Base-by-base conservation (phyloP, 2,329 filamentous ascomycete genomes). In the Pseudonectria foliicola region DNA sequence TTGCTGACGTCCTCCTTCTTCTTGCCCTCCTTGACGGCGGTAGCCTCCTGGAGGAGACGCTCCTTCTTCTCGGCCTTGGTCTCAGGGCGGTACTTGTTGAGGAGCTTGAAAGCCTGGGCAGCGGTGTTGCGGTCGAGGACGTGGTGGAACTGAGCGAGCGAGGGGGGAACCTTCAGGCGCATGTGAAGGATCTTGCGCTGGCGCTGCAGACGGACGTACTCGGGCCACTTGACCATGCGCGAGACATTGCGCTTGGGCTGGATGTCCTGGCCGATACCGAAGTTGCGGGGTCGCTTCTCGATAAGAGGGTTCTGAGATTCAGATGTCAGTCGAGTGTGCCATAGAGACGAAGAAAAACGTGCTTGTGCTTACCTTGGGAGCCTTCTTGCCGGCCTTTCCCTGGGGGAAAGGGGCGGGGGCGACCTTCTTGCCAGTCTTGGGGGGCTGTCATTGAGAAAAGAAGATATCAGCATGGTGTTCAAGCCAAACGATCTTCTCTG, bases 381-480 rank as follows among this genome's bases (percentile, higher is more conserved):
- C 76, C 85, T 96, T 98, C 85, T 95, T 95, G 60, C 73, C 73
- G 73, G 89, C 86, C 81, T 93, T 95, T 63, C 82, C 79, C 75
- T 89, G 82, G 64, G 88, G 85, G 81, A 94, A 95, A 68, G 92
- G 92, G 73, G 92, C 88, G 67, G 92, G 76, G 61, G 92, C 92
- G 72, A 86, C 82, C 80, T 95, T 96, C 85, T 95, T 96, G 77
- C 88, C 88, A 63, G 75, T 66, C 77, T 96, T 98, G 67, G 90
- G 85, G 84, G 92, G 87, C 92, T 96, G 76, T 96, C 89, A 96
- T 96, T 92, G 90, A 96, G 90, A 87, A 93, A 89, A 92, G 85
- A 94, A 87, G 82, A 86, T 73, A 87, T 94, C 85, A 95, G 88
- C 83, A 70, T 77, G 74, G 79, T 77, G 81, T 77, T 82, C 82